Base-by-base conservation (phyloP, 225 moss, liverwort and hornwort species). In the Takakia lepidozioides region DNA sequence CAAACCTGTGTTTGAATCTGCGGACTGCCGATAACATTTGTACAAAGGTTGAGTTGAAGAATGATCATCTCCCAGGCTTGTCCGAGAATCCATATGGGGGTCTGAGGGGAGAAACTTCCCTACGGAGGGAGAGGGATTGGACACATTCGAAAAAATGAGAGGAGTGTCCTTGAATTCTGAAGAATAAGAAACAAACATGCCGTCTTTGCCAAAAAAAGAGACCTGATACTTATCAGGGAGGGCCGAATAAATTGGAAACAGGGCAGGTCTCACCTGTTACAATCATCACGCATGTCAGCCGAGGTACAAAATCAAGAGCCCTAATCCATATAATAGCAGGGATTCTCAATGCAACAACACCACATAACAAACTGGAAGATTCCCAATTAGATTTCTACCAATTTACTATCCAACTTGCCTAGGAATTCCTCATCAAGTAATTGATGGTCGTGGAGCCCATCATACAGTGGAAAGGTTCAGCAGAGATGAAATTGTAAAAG, bases 201-300 rank as follows among this genome's bases (percentile, higher is more conserved):
- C 71, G 44, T 71, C 60, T 30, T 60, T 76, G 37, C 76, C 76
- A 25, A 55, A 76, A 47, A 62, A 76, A 11, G 76, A 68, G n/a
- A 76, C 71, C 18, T 66, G 13, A 5, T 55, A 62, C 29, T 24
- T 67, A 15, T 60, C 62, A 17, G 66, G 67, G 5, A 76, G 58
- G 47, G 62, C 76, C 1, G 71, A 59, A 35, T 63, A 76, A 7
- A 70, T 58, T 20, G 71, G 63, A 39, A 67, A 76, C 1, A 76
- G 63, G 28, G 70, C 55, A 27, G 76, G 71, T 36, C 71, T 63
- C 51, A 76, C 63, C 76, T 76, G 71, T 44, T 41, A 19, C 24
- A 51, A 43, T 27, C 43, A 0, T 15, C 2, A 14, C 15, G 30
- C 10, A 38, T 18, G 23, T 47, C 14, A 20, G 19, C 8, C 4